Conservation (phyloP, 139 green algal species). For the Ettlia oleoabundans region DNA sequence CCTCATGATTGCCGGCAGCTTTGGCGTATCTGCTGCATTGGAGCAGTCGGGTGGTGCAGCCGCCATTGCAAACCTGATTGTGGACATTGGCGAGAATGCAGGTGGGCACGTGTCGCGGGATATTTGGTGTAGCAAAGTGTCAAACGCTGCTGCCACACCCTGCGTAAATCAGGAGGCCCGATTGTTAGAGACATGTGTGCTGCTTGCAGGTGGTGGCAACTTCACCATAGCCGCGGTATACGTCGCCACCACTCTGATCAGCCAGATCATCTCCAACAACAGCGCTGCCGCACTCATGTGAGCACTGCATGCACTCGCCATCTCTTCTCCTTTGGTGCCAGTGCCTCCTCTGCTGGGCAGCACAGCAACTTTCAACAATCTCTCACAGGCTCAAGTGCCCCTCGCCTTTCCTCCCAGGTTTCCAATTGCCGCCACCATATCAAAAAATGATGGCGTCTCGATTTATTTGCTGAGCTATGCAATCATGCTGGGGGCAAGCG, state of each 20-base stretch:
- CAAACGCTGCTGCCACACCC: too few species aligned
- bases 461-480: conserved; percentile 51
- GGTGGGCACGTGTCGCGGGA: too few species aligned
- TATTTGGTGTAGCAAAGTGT: too few species aligned
- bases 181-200: too few species aligned
- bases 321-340: too few species aligned
- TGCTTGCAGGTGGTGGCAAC: conserved; percentile 47
- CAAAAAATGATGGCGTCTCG: conserved; percentile 42
- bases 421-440: conserved; percentile 48
- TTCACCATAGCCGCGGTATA: conserved; percentile 61
- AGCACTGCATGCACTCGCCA: too few species aligned
- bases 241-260: conserved; percentile 58
- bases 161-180: too few species aligned
- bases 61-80: conserved; percentile 54
- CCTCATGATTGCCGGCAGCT: conserved; percentile 63
- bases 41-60: conserved; percentile 52
- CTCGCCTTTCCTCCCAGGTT: too few species aligned
- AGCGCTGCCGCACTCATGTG: conserved; percentile 65
- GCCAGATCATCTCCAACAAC: conserved; percentile 72
- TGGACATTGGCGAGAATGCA: conserved; percentile 39
- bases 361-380: too few species aligned
- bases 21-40: conserved; percentile 53
- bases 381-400: too few species aligned
- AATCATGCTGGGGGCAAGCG: conserved; percentile 64
- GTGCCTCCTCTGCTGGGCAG: too few species aligned